Percentiles rank a stretch among this genome's conserved stretches.
Conservation (phyloP, 2,329 filamentous ascomycete genomes). For the Aspergillus neotritici region DNA sequence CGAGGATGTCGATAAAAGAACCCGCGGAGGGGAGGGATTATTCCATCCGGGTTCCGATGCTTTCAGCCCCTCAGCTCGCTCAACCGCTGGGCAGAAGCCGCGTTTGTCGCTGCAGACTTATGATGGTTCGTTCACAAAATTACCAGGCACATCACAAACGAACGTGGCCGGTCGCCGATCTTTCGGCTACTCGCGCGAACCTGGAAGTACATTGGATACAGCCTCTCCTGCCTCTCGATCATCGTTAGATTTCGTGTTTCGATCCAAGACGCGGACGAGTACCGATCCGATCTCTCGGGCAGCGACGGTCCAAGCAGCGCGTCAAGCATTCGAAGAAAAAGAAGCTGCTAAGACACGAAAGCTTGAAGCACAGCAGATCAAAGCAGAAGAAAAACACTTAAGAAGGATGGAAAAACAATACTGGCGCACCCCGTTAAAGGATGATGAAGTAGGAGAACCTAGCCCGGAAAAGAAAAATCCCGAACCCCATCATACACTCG, state of each 20-base stretch:
- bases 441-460: slow-evolving; percentile 10
- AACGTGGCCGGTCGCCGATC: slow-evolving; percentile 47
- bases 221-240: slow-evolving; percentile 50
- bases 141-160: slow-evolving; percentile 49
- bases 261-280: slow-evolving; percentile 45
- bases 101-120: slow-evolving; percentile 35
- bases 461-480: slow-evolving; percentile 14
- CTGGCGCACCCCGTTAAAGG: slow-evolving; percentile 19
- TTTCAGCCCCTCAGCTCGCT: slow-evolving; percentile 24
- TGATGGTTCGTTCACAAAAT: slow-evolving; percentile 41
- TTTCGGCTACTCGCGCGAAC: slow-evolving; percentile 46
- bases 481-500: slow-evolving; percentile 9
- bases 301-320: slow-evolving; percentile 51
- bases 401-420: slow-evolving; percentile 40
- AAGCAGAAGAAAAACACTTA: slow-evolving; percentile 41
- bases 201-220: slow-evolving; percentile 46
- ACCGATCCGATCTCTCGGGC: slow-evolving; percentile 51
- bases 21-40: slow-evolving; percentile 40
- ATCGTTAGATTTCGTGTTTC: slow-evolving; percentile 53
- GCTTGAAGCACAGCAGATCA: slow-evolving; percentile 48
- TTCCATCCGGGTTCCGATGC: slow-evolving; percentile 20
- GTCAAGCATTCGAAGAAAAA: slow-evolving; percentile 54
- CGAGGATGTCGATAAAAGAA: slow-evolving; percentile 39
- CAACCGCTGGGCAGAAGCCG: slow-evolving; percentile 26
- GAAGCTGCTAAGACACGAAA: slow-evolving; percentile 54